phyloP scores from a whole-genome alignment of 495 filamentous ascomycete species.

The Penicillium pulvis region DNA sequence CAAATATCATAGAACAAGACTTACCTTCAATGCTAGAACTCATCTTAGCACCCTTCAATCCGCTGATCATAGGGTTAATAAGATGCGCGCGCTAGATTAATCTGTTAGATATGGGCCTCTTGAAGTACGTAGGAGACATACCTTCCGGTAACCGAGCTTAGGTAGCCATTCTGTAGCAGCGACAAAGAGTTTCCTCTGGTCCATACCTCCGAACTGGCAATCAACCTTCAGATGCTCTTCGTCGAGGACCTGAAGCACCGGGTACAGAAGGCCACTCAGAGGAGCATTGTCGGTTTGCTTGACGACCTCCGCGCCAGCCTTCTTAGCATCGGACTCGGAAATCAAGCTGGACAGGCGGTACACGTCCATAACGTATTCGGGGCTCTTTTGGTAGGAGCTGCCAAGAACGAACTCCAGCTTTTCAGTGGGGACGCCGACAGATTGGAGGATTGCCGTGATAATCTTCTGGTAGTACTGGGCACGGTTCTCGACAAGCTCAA shows the following conservation, averaged over 20 bases:
- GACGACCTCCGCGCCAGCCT: constrained; percentile 89
- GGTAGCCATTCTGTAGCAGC: constrained; percentile 63
- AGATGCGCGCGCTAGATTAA: constrained; percentile 68
- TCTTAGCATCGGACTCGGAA: constrained; percentile 64
- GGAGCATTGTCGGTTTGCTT: constrained; percentile 81
- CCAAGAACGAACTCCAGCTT: constrained; percentile 84
- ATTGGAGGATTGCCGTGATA: constrained; percentile 65
- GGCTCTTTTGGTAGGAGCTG: constrained; percentile 69
- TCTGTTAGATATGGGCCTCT: background rate
- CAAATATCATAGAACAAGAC: background rate
- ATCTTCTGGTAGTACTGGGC: constrained; percentile 70
- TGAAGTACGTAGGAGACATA: constrained; percentile 4
- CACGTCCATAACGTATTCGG: constrained; percentile 46
- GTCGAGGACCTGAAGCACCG: constrained; percentile 77
- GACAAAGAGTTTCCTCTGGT: constrained; percentile 85
- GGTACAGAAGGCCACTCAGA: constrained; percentile 78
- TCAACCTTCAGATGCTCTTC: constrained; percentile 89
- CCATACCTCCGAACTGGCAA: constrained; percentile 61
- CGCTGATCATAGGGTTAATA: constrained; percentile 87
- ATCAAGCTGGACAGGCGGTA: constrained; percentile 42
- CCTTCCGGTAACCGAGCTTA: constrained; percentile 52
- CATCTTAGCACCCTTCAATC: constrained; percentile 74
- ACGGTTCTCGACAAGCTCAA: constrained; percentile 82
- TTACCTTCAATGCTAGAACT: constrained; percentile 42
- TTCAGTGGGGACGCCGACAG: constrained; percentile 73